phyloP scores from a whole-genome alignment of 257 asterid species.

The Jaltomata sinuosa region DNA sequence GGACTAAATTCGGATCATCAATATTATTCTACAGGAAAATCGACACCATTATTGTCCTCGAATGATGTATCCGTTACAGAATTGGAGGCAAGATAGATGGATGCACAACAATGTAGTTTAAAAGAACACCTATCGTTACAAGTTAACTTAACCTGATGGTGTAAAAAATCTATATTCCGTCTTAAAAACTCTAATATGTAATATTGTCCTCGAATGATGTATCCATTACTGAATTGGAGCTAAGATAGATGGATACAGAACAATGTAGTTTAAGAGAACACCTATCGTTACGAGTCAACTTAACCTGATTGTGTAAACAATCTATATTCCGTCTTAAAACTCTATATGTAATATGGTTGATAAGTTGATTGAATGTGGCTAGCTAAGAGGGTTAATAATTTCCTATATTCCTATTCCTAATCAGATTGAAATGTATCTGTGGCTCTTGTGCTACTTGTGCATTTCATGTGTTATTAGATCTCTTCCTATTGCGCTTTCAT shows the following conservation, averaged over 20 bases:
- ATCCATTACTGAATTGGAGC: slow-evolving; percentile 12
- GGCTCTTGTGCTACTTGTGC: no score
- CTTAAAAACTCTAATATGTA: not conserved
- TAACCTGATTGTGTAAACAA: not conserved
- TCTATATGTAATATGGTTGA: not conserved
- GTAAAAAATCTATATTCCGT: not conserved
- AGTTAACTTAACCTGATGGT: not conserved
- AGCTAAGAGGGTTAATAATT: no score
- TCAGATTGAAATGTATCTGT: no score
- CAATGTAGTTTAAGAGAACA: not conserved
- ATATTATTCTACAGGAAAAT: not conserved
- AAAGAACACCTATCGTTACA: not conserved
- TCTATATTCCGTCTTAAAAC: not conserved
- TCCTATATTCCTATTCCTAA: no score
- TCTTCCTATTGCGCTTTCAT: no score
- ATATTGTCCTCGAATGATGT: slow-evolving; percentile 4
- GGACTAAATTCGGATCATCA: not conserved
- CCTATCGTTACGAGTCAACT: not conserved
- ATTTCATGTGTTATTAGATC: no score
- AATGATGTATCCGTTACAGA: slow-evolving; percentile 15
- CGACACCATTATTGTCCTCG: not conserved
- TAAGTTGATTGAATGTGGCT: no score
- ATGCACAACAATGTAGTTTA: not conserved
- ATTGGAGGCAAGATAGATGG: slow-evolving; percentile 4
- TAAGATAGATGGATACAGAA: not conserved